Evolutionary conservation across 805 yeast genomes (phyloP), one percentile per base, ranked within the genome.

Genomic region (Lachancea cidri): DNA sequence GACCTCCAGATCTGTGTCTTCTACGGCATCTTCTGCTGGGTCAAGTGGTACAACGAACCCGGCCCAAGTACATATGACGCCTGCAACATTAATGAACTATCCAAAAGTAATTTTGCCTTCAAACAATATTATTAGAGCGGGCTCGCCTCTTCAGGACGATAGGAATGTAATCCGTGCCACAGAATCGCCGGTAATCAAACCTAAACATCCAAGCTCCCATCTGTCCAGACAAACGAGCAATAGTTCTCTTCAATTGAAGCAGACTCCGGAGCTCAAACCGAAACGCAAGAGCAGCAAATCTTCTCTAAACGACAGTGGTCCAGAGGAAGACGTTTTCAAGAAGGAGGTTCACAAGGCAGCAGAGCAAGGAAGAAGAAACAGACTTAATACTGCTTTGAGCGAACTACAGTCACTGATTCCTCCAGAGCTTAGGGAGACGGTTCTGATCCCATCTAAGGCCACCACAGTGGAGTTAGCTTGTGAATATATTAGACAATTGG

Each of bases 401-500:
- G 95, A 86, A 33, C 67, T 91, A 44, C 81, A 82, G 6, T 53
- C 68, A 7, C 64, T 87, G 46, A 72, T 91, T 17, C 94, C 95
- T 0, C 76, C 79, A 4, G 60, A 62, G 17, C 66, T 78, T 52
- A 77, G 73, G 42, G 82, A 76, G 27, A 71, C 76, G 11, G 74
- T 77, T 11, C 50, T 68, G 3, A 81, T 85, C 25, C 94, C 94
- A 1, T 82, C 94, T 19, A 91, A 91, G 57, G 98, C 98, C 2
- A 88, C 95, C 2, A 91, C 97, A 0, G 96, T 93, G 3, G 98
- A 91, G 60, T 68, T 87, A 55, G 96, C 96, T 0, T 79, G 84
- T 18, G 66, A 66, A 17, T 86, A 84, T 57, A 88, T 91, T 42
- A 63, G 66, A 36, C 60, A 65, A 25, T 61, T 82, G 39, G 13